Percentiles rank a stretch among this genome's conserved stretches.
These are phyloP conservation scores for Tetrahymena thermophila DNA, from an alignment of 73 alveolate genomes.

Conservation along the genomic window DNA sequence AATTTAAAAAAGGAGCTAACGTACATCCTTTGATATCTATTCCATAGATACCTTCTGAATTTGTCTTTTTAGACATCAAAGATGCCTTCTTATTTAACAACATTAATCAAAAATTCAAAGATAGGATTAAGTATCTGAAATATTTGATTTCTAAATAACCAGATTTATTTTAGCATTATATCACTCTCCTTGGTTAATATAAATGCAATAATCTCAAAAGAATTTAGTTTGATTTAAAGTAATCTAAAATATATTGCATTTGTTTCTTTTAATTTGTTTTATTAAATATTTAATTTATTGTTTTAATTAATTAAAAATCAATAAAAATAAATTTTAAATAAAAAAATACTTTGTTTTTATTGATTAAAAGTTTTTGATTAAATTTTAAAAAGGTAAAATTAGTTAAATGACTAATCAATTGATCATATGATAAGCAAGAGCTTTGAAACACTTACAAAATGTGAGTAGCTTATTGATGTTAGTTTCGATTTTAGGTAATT, in stretches of 20 bases:
- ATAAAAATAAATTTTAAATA: too few species aligned
- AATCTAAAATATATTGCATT: not conserved
- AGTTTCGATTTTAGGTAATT: not conserved
- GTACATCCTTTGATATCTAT: not conserved
- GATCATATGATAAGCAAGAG: not conserved
- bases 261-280: too few species aligned
- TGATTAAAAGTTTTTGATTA: too few species aligned
- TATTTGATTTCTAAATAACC: not conserved
- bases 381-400: not conserved
- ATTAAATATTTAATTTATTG: too few species aligned
- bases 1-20: not conserved
- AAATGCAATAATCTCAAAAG: not conserved
- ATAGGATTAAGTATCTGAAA: not conserved
- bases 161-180: not conserved
- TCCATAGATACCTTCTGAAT: not conserved
- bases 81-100: not conserved
- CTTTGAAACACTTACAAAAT: not conserved
- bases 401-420: not conserved
- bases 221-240: not conserved
- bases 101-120: not conserved
- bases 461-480: not conserved
- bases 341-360: too few species aligned
- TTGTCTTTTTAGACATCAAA: not conserved
- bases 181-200: not conserved
- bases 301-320: too few species aligned